These are phyloP conservation scores for Saccharomycopsis crataegensis DNA, from an alignment of 1,139 yeast genomes.

Conservation along the genomic window DNA sequence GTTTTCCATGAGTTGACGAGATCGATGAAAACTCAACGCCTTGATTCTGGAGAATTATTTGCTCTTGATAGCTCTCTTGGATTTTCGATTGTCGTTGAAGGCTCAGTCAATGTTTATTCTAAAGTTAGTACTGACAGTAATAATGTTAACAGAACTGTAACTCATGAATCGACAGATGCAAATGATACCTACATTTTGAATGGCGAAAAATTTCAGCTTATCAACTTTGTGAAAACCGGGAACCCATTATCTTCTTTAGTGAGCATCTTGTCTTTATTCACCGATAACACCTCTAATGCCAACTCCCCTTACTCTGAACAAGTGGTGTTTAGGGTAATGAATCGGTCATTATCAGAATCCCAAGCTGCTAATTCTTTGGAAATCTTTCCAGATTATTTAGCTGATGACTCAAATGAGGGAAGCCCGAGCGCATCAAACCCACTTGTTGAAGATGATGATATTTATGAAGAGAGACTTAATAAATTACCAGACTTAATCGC, in stretches of 20 bases:
- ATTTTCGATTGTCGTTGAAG: slow-evolving; percentile 91
- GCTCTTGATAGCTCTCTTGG: slow-evolving; percentile 71
- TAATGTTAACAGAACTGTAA: slow-evolving; percentile 20
- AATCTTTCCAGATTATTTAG: slow-evolving; percentile 8
- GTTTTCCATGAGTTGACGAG: slow-evolving; percentile 91
- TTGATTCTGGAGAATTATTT: slow-evolving; percentile 70
- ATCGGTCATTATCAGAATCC: not conserved
- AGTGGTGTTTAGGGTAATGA: slow-evolving; percentile 2
- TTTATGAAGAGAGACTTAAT: not conserved
- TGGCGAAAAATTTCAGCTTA: slow-evolving; percentile 57
- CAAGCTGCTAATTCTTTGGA: not conserved
- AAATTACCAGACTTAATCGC: slow-evolving; percentile 32
- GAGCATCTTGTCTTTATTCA: slow-evolving; percentile 66
- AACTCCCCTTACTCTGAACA: not conserved
- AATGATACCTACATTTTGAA: slow-evolving; percentile 38
- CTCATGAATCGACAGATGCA: slow-evolving; percentile 12
- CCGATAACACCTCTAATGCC: slow-evolving; percentile 29
- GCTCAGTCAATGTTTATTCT: slow-evolving; percentile 74
- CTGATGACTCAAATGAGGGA: not conserved
- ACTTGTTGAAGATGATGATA: not conserved
- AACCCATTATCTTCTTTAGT: slow-evolving; percentile 78
- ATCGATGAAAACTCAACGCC: slow-evolving; percentile 82
- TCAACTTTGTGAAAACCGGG: slow-evolving; percentile 83
- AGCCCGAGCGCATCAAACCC: not conserved
- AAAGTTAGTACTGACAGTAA: slow-evolving; percentile 29